Conservation (phyloP, 2,329 filamentous ascomycete species). For the Endothia cerciana region DNA sequence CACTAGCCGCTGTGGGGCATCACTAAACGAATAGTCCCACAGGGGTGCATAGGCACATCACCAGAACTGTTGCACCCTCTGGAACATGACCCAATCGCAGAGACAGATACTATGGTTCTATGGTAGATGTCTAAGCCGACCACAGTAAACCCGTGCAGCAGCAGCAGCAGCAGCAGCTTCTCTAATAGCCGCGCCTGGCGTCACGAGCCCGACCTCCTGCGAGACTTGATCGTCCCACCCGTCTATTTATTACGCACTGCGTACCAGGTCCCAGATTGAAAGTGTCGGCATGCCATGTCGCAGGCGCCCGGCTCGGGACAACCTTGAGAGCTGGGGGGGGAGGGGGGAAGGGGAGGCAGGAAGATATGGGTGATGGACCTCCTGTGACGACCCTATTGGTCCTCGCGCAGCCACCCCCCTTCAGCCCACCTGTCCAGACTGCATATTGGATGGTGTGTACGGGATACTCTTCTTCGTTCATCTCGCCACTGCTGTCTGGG, state of each 20-base stretch:
- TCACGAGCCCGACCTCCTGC: background rate
- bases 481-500: background rate
- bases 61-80: no score
- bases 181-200: background rate
- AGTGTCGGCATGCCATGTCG: background rate
- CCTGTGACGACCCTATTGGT: background rate
- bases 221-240: background rate
- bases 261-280: no score
- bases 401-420: background rate
- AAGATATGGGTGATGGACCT: background rate
- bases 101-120: no score
- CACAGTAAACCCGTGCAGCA: no score
- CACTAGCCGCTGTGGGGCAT: conserved; percentile 11
- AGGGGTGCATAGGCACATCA: no score
- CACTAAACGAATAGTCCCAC: background rate
- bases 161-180: background rate
- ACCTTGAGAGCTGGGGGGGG: background rate
- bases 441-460: conserved; percentile 25
- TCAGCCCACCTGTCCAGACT: conserved; percentile 11
- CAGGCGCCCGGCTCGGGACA: background rate
- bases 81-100: no score
- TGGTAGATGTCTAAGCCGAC: no score
- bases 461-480: no score
- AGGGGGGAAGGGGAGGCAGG: no score
- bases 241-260: no score